Conservation (phyloP, 495 filamentous ascomycete genomes). For the Parachaetomium inaequale region DNA sequence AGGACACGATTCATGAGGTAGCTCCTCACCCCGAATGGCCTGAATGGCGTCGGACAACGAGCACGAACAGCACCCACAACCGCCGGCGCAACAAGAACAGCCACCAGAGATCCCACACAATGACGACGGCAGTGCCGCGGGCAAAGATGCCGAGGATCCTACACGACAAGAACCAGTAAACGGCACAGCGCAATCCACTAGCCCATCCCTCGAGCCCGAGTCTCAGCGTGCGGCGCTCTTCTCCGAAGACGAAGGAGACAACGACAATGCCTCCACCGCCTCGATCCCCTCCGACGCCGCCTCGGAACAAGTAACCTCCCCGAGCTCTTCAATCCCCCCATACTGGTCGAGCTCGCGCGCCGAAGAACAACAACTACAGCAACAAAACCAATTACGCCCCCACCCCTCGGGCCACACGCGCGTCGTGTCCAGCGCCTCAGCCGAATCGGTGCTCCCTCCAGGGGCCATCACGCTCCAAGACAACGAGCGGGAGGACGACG, state of each 20-base stretch:
- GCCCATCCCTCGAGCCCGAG: neutral
- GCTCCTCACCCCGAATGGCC: slow-evolving; percentile 22
- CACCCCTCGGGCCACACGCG: slow-evolving; percentile 13
- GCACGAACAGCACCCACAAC: neutral
- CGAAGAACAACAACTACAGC: neutral
- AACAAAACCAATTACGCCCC: neutral
- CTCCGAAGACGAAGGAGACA: slow-evolving; percentile 2
- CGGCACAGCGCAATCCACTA: neutral
- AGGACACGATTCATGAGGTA: neutral
- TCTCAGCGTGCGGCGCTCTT: slow-evolving; percentile 12
- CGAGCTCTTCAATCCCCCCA: slow-evolving; percentile 32
- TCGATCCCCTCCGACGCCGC: slow-evolving; percentile 12
- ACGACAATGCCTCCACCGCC: slow-evolving; percentile 12
- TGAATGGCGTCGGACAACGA: slow-evolving; percentile 33
- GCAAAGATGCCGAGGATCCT: neutral
- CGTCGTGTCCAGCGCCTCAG: slow-evolving; percentile 41
- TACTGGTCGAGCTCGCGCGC: slow-evolving; percentile 29
- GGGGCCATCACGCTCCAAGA: slow-evolving; percentile 53
- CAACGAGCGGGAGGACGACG: slow-evolving; percentile 45
- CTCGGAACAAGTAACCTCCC: slow-evolving; percentile 12
- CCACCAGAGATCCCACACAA: neutral
- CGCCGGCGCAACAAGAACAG: slow-evolving; percentile 5
- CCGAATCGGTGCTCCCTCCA: slow-evolving; percentile 41
- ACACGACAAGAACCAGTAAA: no score
- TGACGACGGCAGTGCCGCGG: neutral